Evolutionary conservation across 2,329 filamentous ascomycete species (phyloP), one percentile per base, ranked within the genome.

Genomic region (Fusarium anguioides): DNA sequence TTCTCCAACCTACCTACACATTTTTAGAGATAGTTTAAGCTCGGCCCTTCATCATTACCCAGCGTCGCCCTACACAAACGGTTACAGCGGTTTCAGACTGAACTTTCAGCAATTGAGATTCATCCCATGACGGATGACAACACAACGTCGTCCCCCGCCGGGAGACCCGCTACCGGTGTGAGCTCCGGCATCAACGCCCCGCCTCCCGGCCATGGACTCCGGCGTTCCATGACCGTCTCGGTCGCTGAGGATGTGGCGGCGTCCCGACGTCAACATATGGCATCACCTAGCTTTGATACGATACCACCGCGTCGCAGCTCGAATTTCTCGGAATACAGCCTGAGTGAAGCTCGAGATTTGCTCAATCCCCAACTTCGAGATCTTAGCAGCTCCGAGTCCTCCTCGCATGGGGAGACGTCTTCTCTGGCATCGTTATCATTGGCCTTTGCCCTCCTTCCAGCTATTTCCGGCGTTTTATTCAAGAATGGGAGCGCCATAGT

Each of bases 401-500:
- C 79, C 24, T 72, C 79, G 18, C 77, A 81, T 8, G 54, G 40
- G 17, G 87, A 90, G 35, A 82, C 87, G 51, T 91, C 91, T 3
- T 84, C 89, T 62, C 93, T 93, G 87, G 89, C 96, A 63, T 92
- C 89, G 3, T 82, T 92, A n/a, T 94, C 95, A 2, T 81, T 98
- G 31, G 90, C 88, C 0, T 91, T 97, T 75, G 94, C 93, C 4
- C 84, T 97, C 45, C 81, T 98, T 15, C 95, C 95, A 5, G 94
- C 94, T 2, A 75, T 97, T n/a, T 93, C 89, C 1, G 95, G 94
- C 0, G 79, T 96, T 46, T 82, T 97, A 56, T 96, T 97, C 76
- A 87, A 91, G 62, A 92, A 97, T 80, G 95, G 95, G 14, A 91
- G 90, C 70, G 87, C 90, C 1, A 85, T 97, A 63, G 88, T 94